These are phyloP conservation scores for Polychaeton citri DNA, from an alignment of 2,329 filamentous ascomycete species.

Conservation along the genomic window DNA sequence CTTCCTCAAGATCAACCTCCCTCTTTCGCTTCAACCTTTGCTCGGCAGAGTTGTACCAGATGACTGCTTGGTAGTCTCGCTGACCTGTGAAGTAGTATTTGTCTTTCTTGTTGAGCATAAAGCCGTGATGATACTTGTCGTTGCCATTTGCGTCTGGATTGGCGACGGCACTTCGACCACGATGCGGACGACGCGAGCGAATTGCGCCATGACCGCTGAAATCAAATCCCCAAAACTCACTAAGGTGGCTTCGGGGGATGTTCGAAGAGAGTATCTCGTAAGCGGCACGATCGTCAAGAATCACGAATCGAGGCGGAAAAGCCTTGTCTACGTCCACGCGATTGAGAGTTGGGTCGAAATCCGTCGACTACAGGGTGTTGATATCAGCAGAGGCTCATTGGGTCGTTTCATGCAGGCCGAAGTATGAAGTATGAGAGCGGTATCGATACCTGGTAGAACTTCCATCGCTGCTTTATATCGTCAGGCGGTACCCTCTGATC, in stretches of 20 bases:
- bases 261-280: constrained; percentile 21
- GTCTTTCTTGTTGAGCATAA: constrained; percentile 5
- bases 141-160: constrained; percentile 7
- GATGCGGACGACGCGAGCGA: constrained; percentile 19
- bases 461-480: constrained; percentile 21
- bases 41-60: background rate
- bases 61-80: background rate
- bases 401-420: background rate
- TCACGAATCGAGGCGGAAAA: constrained; percentile 24
- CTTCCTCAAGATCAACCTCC: no score
- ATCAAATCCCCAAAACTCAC: constrained; percentile 25
- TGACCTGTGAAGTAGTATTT: background rate
- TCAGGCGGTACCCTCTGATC: constrained; percentile 10
- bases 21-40: no score
- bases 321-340: constrained; percentile 7
- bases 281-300: constrained; percentile 27
- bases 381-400: background rate
- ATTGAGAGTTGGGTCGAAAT: background rate
- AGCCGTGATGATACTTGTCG: constrained; percentile 7
- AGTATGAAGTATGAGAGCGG: background rate
- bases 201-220: constrained; percentile 22
- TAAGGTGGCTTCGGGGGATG: constrained; percentile 13
- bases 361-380: background rate
- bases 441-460: constrained; percentile 20
- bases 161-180: constrained; percentile 23